A percentile compares a stretch with the other conserved stretches of the same genome.
Conservation (phyloP, 73 alveolate species). For the Durusdinium trenchii region DNA sequence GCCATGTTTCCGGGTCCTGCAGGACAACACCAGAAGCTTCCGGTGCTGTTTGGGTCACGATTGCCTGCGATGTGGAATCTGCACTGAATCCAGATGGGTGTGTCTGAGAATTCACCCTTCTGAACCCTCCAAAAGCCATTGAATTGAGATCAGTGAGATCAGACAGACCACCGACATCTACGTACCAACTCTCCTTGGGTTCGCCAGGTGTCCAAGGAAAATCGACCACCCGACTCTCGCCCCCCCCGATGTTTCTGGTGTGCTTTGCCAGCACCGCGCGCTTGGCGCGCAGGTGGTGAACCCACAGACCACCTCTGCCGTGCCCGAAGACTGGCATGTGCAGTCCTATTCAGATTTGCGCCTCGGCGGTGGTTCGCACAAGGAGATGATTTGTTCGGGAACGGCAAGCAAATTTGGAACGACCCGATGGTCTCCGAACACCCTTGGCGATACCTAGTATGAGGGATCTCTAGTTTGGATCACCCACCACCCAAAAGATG, state of each 20-base stretch:
- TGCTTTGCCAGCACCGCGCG: background rate
- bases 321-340: slow-evolving; percentile 84
- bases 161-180: background rate
- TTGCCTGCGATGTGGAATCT: too few species aligned
- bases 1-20: background rate
- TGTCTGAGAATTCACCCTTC: too few species aligned
- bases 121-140: too few species aligned
- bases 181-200: too few species aligned
- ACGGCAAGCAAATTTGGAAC: background rate
- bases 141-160: background rate
- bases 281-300: slow-evolving; percentile 9
- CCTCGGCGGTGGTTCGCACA: too few species aligned
- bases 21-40: background rate
- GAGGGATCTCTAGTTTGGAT: too few species aligned
- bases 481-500: too few species aligned
- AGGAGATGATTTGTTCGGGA: too few species aligned
- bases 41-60: background rate
- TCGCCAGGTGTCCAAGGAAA: background rate
- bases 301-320: slow-evolving; percentile 85
- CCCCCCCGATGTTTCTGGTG: too few species aligned
- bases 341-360: slow-evolving; percentile 63
- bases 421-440: too few species aligned
- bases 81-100: too few species aligned
- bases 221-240: background rate
- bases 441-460: too few species aligned